These are phyloP conservation scores for Metrosideros polymorpha DNA, from an alignment of 441 rosid genomes.

Conservation along the genomic window DNA sequence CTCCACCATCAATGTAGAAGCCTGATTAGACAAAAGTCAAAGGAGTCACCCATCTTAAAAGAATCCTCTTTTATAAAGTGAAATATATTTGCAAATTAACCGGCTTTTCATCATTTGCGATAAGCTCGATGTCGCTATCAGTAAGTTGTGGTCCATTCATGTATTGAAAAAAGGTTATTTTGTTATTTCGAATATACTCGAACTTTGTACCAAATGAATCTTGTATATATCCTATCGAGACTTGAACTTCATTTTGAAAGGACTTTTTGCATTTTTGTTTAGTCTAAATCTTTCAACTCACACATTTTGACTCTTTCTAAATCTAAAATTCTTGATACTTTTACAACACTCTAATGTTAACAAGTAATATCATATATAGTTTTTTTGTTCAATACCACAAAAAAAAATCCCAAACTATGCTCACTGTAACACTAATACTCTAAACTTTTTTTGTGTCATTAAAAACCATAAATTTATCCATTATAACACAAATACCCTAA, in stretches of 20 bases:
- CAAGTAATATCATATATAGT: conserved; percentile 1
- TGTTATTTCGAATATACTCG: background rate
- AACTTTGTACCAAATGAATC: background rate
- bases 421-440: too few species aligned
- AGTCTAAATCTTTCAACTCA: background rate
- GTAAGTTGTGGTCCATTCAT: background rate
- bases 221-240: background rate
- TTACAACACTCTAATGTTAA: background rate
- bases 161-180: background rate
- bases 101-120: background rate
- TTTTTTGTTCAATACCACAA: too few species aligned
- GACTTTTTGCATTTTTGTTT: background rate
- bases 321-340: background rate
- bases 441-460: too few species aligned
- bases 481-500: too few species aligned
- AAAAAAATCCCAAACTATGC: too few species aligned
- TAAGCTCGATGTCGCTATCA: background rate
- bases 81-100: background rate
- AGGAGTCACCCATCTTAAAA: background rate
- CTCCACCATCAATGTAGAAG: background rate
- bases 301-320: background rate
- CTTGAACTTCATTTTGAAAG: background rate
- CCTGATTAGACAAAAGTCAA: background rate
- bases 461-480: too few species aligned
- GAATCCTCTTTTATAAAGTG: background rate